Conservation (phyloP, 2,329 filamentous ascomycete species). For the Plectosphaerella sp. region DNA sequence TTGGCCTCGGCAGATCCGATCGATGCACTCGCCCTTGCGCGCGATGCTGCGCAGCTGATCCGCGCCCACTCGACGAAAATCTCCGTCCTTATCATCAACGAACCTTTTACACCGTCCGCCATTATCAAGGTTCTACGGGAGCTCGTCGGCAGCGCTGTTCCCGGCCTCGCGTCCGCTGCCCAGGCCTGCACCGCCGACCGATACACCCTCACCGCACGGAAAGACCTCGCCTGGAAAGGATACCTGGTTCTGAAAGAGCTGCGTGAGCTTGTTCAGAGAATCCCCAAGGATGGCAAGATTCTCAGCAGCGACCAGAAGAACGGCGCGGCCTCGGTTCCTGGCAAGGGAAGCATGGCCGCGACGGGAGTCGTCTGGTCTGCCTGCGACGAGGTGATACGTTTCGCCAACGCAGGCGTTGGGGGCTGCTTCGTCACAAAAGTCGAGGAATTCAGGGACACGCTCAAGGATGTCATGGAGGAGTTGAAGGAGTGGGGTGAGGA, state of each 20-base stretch:
- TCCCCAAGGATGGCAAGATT: conserved; percentile 55
- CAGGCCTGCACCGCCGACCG: conserved; percentile 57
- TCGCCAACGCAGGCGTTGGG: conserved; percentile 63
- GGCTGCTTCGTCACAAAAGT: conserved; percentile 68
- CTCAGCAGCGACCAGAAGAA: conserved; percentile 42
- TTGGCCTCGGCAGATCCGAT: conserved; percentile 19
- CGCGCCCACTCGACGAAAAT: conserved; percentile 83
- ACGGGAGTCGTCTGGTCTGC: conserved; percentile 81
- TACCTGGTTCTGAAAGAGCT: conserved; percentile 61
- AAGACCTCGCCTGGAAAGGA: conserved; percentile 58
- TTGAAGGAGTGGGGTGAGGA: conserved; percentile 84
- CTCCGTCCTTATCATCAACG: conserved; percentile 79
- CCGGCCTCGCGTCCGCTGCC: conserved; percentile 67
- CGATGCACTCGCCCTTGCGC: conserved; percentile 63
- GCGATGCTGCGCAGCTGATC: conserved; percentile 68
- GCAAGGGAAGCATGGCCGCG: conserved; percentile 52
- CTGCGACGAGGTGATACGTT: conserved; percentile 66
- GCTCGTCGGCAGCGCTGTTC: conserved; percentile 68
- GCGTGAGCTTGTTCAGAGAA: conserved; percentile 51
- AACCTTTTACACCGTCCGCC: conserved; percentile 79
- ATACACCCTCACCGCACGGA: conserved; percentile 60
- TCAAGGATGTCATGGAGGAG: conserved; percentile 81
- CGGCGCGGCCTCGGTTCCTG: conserved; percentile 25
- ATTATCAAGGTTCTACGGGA: conserved; percentile 66
- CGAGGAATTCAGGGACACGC: conserved; percentile 66